Base-by-base conservation (phyloP, 495 filamentous ascomycete species). In the Beverwykella pulmonaria region DNA sequence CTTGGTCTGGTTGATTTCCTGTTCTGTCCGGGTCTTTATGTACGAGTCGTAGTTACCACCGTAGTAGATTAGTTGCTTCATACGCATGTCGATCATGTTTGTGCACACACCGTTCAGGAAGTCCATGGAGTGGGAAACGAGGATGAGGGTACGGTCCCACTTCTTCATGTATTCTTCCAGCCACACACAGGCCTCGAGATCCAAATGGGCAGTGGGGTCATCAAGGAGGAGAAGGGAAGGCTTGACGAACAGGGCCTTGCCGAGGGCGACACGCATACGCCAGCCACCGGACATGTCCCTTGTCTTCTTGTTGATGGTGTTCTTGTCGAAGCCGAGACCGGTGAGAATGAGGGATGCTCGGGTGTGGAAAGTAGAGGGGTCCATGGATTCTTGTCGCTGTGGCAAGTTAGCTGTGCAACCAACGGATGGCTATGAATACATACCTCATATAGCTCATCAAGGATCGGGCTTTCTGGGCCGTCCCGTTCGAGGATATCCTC, bases 231-330 rank as follows among this genome's bases (percentile, higher is more conserved):
- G 86, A 39, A 99, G 83, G 7, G 92, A 93, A 23, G 94, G 94
- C 84, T 93, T 95, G 78, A 99, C 93, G 83, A 99, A 99, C 52
- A 99, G 88, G 29, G 94, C 95, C 84, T 98, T 99, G 72, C 84
- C 94, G 44, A 99, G 86, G 32, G 94, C 94, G 29, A 99, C 94
- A 84, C 94, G 90, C 94, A 99, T 99, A 82, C 95, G 87, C 94
- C 94, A 99, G 67, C 94, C 94, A 89, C 94, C 94, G 69, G 94
- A 99, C 94, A 99, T 99, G 74, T 99, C 94, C 86, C 97, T 99
- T 67, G 94, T 99, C 85, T 91, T 95, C 86, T 99, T 99, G 78
- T 93, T 82, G 74, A 99, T 98, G 30, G 94, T 99, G 29, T 70
- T 77, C 81, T 97, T 97, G 87, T 98, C 96, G 85, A 99, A 99